phyloP scores from a whole-genome alignment of 345 rosid species.

The Dipteronia dyeriana region DNA sequence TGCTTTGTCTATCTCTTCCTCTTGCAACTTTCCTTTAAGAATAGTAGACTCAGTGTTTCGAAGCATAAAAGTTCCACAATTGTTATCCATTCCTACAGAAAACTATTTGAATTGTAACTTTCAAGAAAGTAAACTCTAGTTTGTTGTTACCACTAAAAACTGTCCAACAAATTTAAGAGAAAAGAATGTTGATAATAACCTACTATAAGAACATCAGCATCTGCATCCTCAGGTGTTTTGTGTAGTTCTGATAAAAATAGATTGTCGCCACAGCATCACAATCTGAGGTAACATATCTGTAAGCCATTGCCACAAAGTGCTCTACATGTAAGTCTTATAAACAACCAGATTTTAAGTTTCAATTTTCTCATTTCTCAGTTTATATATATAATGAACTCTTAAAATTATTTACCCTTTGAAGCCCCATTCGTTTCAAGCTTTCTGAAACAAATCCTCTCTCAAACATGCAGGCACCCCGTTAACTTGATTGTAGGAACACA shows the following conservation, averaged over 20 bases:
- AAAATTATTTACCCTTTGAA: conserved; percentile 60
- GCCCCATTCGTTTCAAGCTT: conserved; percentile 84
- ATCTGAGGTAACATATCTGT: conserved; percentile 88
- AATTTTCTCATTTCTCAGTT: not conserved
- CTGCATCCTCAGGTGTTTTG: conserved; percentile 71
- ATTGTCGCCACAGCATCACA: conserved; percentile 97
- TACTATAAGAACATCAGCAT: conserved; percentile 78
- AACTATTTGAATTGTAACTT: conserved; percentile 5
- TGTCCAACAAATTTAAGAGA: not conserved
- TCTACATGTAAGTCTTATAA: conserved; percentile 1
- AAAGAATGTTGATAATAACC: conserved; percentile 40
- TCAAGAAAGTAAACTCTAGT: not conserved
- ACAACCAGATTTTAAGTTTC: conserved; percentile 7
- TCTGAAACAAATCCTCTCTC: conserved; percentile 53
- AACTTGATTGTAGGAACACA: conserved; percentile 89
- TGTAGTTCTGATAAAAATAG: conserved; percentile 67
- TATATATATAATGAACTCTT: not conserved
- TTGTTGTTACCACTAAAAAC: not conserved
- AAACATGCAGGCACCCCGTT: conserved; percentile 94
- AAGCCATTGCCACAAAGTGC: conserved; percentile 5
- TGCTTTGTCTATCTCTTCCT: conserved; percentile 70
- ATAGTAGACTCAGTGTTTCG: conserved; percentile 56
- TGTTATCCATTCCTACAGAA: conserved; percentile 70
- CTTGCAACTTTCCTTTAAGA: conserved; percentile 60
- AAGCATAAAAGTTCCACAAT: conserved; percentile 74